phyloP scores from a whole-genome alignment of 805 yeast genomes.

The Monosporozyma aerobia region DNA sequence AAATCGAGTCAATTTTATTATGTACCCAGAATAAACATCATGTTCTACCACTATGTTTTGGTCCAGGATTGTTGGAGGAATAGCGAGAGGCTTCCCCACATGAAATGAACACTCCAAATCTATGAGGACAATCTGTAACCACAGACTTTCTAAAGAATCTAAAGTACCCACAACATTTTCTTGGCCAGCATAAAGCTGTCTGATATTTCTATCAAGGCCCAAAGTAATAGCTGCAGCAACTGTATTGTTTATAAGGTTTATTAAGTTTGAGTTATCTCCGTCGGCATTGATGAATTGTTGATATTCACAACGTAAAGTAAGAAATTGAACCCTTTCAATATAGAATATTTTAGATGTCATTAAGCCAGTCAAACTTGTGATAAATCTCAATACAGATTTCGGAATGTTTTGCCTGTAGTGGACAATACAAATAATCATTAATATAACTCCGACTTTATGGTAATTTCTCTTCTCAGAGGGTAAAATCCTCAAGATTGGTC shows the following conservation, averaged over 20 bases:
- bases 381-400: constrained; percentile 11
- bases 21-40: constrained; percentile 1
- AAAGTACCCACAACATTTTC: constrained; percentile 15
- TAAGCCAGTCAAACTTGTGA: constrained; percentile 19
- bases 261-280: constrained; percentile 20
- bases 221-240: constrained; percentile 12
- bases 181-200: constrained; percentile 8
- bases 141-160: constrained; percentile 19
- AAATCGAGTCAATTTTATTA: constrained; percentile 11
- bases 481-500: constrained; percentile 5
- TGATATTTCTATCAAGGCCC: constrained; percentile 21
- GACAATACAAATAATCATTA: constrained; percentile 16
- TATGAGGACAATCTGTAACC: constrained; percentile 19
- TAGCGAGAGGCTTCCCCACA: constrained; percentile 17
- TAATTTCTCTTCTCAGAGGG: constrained; percentile 15
- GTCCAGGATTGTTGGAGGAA: constrained; percentile 5
- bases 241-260: constrained; percentile 9
- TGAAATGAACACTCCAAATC: constrained; percentile 20
- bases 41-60: not conserved
- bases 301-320: constrained; percentile 13
- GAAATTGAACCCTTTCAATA: constrained; percentile 22
- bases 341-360: constrained; percentile 20
- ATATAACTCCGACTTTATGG: constrained; percentile 22
- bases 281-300: constrained; percentile 6
- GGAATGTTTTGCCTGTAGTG: constrained; percentile 15